A percentile compares a stretch with the other conserved stretches of the same genome.
Conservation (phyloP, 1,139 yeast species). For the Tardiomyces depauwii region DNA sequence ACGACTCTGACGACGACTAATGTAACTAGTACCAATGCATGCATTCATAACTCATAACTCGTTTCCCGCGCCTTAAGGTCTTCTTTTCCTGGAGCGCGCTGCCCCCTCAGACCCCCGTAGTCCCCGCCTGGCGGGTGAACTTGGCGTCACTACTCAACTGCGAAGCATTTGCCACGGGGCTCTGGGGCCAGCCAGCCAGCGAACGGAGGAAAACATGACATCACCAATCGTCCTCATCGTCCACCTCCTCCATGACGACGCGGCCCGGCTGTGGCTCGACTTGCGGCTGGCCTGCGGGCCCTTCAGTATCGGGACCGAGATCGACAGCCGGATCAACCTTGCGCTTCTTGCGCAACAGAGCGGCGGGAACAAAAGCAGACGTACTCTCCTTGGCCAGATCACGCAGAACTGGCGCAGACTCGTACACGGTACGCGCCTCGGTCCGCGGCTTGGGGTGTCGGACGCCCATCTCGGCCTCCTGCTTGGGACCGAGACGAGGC, state of each 20-base stretch:
- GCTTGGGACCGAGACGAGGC: conserved; percentile 7
- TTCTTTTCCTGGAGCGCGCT: no score
- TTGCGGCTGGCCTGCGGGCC: no score
- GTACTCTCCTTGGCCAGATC: conserved; percentile 14
- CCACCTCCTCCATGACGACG: background rate
- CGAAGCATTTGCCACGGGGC: no score
- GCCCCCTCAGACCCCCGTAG: no score
- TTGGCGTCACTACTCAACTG: no score
- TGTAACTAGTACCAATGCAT: background rate
- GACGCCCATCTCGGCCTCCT: conserved; percentile 1
- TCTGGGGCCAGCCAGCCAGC: no score
- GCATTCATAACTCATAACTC: no score
- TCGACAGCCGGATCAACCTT: conserved; percentile 3
- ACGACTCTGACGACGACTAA: conserved; percentile 15
- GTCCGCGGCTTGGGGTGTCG: background rate
- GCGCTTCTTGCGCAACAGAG: conserved; percentile 10
- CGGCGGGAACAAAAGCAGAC: conserved; percentile 14
- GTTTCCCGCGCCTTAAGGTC: no score
- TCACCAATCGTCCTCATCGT: background rate
- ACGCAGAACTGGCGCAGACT: conserved; percentile 16
- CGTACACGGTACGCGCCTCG: conserved; percentile 14
- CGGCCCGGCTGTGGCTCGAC: background rate
- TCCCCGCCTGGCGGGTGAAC: no score
- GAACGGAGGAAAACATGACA: no score
- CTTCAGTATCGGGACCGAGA: background rate